Base-by-base conservation (phyloP, 2,329 filamentous ascomycete species). In the Diaporthe longicolla region DNA sequence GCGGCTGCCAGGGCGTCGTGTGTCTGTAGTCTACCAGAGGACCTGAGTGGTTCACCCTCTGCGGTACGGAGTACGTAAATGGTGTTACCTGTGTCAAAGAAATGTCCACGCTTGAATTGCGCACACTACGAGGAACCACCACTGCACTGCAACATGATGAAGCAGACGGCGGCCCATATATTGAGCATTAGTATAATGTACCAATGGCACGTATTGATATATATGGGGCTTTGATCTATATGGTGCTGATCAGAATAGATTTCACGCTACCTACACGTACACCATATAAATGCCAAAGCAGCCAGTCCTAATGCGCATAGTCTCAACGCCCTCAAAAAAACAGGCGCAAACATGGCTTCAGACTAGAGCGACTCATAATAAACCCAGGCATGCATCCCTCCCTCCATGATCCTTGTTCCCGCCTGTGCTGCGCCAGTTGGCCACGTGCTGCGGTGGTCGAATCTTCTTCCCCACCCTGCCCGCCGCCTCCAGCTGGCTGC, bases 391-490 rank as follows among this genome's bases (percentile, higher is more conserved):
- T 43, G 40, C 40, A 19, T 7, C 37, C 45, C 15, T 52, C 17
- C 45, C 45, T 35, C 61, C 61, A 68, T 68, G 48, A 68, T 68
- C 63, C 63, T 54, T 68, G 63, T 68, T 24, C 15, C 50, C 32
- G 48, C 58, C 48, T 54, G 63, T 32, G 32, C 48, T 48, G 21
- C 19, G 32, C 48, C 63, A 54, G 6, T n/a, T 15, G 63, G 45
- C 63, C 63, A 68, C 63, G 63, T 68, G 63, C 63, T 54, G 32
- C 9, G 29, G 15, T 40, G 13, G n/a, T 52, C 45, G 15, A 68
- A 35, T 54, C 21, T n/a, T 24, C 21, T 32, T 40, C 63, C 48
- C 48, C 48, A 40, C 63, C 61, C 45, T 3, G 8, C 43, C 17
- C 43, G 5, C 59, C 40, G 59, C 37, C 59, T 63, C 5, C 11